Base-by-base conservation (phyloP, 2,329 filamentous ascomycete species). In the Calonectria multiphialidica region DNA sequence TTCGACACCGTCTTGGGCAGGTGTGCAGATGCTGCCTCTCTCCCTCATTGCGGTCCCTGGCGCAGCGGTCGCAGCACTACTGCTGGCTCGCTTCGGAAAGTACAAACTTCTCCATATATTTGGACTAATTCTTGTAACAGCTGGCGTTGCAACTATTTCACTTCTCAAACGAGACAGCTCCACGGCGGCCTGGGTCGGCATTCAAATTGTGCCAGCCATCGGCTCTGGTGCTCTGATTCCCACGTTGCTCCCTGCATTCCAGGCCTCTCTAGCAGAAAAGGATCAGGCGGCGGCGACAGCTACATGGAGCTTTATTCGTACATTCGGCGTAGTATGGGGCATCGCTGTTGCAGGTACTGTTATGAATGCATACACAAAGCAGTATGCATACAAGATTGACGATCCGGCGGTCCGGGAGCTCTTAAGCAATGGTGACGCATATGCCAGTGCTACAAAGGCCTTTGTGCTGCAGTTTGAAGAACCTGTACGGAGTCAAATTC, bases 261-360 rank as follows among this genome's bases (percentile, higher is more conserved):
- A 86, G 68, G 86, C 83, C 0, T 61, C 76, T 0, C 57, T 84
- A 0, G 47, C 72, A 0, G 84, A 86, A 47, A 66, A 67, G 0
- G 84, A 87, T 53, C 76, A 80, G 12, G 82, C 83, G 0, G 75
- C 80, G 0, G 82, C 84, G 0, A 83, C 83, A 0, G 81, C 80
- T 0, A 84, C 83, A 25, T 87, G 82, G 79, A 75, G 77, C 0
- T 89, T 88, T 67, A 80, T 86, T 47, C 83, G 87, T 7, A 82
- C 79, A 5, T 82, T 89, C 10, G 88, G 87, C 0, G 72, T 80
- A 7, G 82, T 87, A 3, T 84, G 87, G 75, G 86, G 87, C 10
- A 83, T 88, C 1, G 82, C 86, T 0, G 82, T 89, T 7, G 84
- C 85, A 0, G 83, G 83, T 0, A 76, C 81, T 1, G 81, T 87